A percentile compares a stretch with the other conserved stretches of the same genome.
phyloP scores from a whole-genome alignment of 148 eudicot genomes.

The Linanthus parryae region DNA sequence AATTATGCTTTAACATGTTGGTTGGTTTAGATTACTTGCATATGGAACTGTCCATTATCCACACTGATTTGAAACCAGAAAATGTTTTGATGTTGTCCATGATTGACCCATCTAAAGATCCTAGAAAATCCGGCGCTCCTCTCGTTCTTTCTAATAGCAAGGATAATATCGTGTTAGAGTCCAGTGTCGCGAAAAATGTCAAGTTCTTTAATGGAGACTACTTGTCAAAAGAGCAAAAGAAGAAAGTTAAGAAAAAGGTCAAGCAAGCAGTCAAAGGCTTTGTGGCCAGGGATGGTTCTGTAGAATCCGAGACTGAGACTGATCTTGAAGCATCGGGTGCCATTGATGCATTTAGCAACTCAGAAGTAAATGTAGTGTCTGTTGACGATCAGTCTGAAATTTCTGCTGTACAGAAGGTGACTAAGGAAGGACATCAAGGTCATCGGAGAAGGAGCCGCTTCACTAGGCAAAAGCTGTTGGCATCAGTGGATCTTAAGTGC shows the following conservation, averaged over 20 bases:
- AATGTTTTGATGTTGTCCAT: constrained; percentile 73
- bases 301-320: constrained; percentile 32
- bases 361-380: constrained; percentile 17
- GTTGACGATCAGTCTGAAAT: constrained; percentile 10
- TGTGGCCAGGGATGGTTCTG: constrained; percentile 38
- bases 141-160: constrained; percentile 49
- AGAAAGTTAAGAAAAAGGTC: constrained; percentile 72
- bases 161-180: constrained; percentile 34
- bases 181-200: constrained; percentile 39
- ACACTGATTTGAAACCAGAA: constrained; percentile 95
- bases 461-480: constrained; percentile 47
- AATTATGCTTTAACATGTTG: constrained; percentile 68
- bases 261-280: constrained; percentile 66
- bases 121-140: constrained; percentile 52
- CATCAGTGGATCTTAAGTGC: constrained; percentile 66
- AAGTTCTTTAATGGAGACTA: constrained; percentile 38
- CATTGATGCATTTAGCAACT: constrained; percentile 30
- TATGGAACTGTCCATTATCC: constrained; percentile 76
- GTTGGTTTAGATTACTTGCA: constrained; percentile 90
- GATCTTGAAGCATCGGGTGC: constrained; percentile 31
- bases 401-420: constrained; percentile 14
- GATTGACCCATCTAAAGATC: constrained; percentile 79
- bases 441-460: constrained; percentile 59
- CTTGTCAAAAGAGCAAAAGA: constrained; percentile 87
- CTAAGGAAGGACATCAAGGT: constrained; percentile 31